Evolutionary conservation across 1,284 basidiomycete genomes (phyloP).

Genomic region (Moesziomyces globuligerus): DNA sequence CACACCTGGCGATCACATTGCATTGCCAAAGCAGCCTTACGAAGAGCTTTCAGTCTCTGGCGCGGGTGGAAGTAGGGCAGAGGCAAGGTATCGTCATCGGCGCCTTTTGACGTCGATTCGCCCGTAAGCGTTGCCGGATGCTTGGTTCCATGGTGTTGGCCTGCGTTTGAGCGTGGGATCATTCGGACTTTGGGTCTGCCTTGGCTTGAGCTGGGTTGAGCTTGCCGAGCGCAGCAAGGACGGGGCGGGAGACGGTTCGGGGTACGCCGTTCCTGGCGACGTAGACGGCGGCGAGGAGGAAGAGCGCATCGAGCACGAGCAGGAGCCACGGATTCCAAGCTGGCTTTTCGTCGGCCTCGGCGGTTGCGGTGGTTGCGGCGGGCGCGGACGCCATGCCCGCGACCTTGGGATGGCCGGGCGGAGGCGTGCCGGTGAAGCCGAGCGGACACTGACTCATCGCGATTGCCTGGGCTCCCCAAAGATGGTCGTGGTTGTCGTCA

Average conservation of each 20-base stretch:
- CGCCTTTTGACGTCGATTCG: too few species aligned
- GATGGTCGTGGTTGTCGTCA: constrained; percentile 3
- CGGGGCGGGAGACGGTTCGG: constrained; percentile 14
- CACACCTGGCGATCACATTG: neutral
- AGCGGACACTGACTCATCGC: constrained; percentile 47
- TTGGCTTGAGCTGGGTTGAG: neutral
- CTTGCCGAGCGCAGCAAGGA: constrained; percentile 6
- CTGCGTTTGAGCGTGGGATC: neutral
- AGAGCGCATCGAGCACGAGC: constrained; percentile 23
- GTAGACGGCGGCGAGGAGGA: constrained; percentile 33
- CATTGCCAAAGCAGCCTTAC: too few species aligned
- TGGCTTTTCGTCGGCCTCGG: constrained; percentile 2
- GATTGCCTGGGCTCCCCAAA: neutral
- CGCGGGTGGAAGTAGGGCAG: too few species aligned
- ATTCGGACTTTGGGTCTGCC: constrained; percentile 13
- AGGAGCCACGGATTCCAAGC: constrained; percentile 43
- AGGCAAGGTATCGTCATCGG: too few species aligned
- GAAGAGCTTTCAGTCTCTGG: too few species aligned
- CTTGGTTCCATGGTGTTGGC: too few species aligned
- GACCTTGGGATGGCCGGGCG: constrained; percentile 48
- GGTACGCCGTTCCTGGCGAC: constrained; percentile 38
- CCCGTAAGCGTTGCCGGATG: too few species aligned
- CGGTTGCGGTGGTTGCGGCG: neutral
- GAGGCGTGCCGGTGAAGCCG: constrained; percentile 50
- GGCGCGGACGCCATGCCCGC: constrained; percentile 9